Conservation (phyloP, 1,284 basidiomycete species). For the Marasmius sp. region DNA sequence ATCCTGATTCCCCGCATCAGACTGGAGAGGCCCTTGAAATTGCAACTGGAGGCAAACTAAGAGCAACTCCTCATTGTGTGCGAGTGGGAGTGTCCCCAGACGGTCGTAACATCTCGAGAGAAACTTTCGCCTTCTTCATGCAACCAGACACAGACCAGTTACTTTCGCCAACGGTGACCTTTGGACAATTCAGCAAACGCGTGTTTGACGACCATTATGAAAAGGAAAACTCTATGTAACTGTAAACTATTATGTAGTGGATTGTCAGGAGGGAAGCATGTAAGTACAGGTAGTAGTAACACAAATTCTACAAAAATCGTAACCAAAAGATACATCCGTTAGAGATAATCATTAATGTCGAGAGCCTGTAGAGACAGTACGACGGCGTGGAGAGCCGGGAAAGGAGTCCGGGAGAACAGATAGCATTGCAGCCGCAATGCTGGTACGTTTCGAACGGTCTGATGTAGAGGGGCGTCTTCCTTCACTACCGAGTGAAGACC, state of each 20-base stretch:
- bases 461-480: constrained; percentile 23
- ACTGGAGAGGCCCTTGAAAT: constrained; percentile 91
- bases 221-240: constrained; percentile 30
- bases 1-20: constrained; percentile 30
- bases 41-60: constrained; percentile 72
- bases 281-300: not conserved
- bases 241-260: not conserved
- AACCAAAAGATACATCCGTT: not conserved
- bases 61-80: constrained; percentile 91
- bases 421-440: constrained; percentile 58
- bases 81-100: constrained; percentile 55
- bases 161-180: constrained; percentile 71
- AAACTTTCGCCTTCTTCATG: constrained; percentile 90
- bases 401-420: constrained; percentile 59
- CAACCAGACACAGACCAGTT: constrained; percentile 83
- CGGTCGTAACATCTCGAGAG: constrained; percentile 63
- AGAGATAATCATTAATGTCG: not conserved
- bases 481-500: constrained; percentile 47
- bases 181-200: constrained; percentile 85
- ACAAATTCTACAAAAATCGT: not conserved
- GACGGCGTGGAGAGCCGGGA: constrained; percentile 40
- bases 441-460: constrained; percentile 51
- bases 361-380: constrained; percentile 29
- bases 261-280: not conserved
- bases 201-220: constrained; percentile 80